Base-by-base conservation (phyloP, 2,329 filamentous ascomycete species). In the Trichoderma citrinoviride region DNA sequence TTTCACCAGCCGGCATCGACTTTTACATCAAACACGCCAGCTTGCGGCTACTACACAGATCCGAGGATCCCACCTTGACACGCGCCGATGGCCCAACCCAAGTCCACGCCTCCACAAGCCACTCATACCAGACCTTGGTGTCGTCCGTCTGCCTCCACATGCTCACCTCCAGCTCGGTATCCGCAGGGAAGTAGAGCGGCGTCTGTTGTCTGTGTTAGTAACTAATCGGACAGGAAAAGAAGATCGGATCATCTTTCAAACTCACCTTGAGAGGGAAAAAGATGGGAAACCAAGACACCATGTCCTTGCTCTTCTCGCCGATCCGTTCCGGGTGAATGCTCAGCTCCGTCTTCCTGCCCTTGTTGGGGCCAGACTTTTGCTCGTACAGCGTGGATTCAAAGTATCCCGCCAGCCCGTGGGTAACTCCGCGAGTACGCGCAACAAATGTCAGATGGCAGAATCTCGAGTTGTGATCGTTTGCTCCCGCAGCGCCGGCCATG, bases 251-350 rank as follows among this genome's bases (percentile, higher is more conserved):
- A 10, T 23, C 8, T 8, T 8, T 1, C 1, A 1, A 19, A 75
- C 85, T 73, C 81, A 93, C 93, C 87, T 95, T 96, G 15, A 99
- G 80, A 0, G 96, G 95, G 74, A 99, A 99, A 80, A 94, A 97
- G 33, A 99, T 98, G 1, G 95, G 95, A 76, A 99, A 99, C 95
- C 95, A 99, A 63, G 92, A 96, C 68, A 97, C 96, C 96, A 99
- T 99, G 72, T 96, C 93, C 74, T 90, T 90, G 82, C 93, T 97
- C 85, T 98, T 98, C 65, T 81, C 81, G 64, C 95, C 92, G 78
- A 99, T 98, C 33, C 90, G 91, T 68, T 96, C 90, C 0, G 95
- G 96, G 72, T 97, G 90, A 4, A 91, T 99, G 73, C 92, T 96
- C 66, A 99, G 84, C 79, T 98, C 94, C 5, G 97, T 86, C 70